Evolutionary conservation across 805 yeast species (phyloP).

Genomic region (Saccharomycopsis sp.): DNA sequence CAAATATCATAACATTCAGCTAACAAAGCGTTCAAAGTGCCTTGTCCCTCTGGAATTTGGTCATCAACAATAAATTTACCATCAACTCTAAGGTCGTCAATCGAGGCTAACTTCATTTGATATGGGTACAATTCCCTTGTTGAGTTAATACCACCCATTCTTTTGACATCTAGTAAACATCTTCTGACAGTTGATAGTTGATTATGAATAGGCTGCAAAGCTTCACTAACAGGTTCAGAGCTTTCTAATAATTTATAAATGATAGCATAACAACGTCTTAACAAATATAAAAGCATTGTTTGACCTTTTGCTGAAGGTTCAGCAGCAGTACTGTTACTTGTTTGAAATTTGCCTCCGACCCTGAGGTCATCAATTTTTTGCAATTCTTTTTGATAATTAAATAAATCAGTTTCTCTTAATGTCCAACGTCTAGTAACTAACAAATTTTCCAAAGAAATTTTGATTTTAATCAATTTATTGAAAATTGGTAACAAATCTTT

Average conservation of each 20-base stretch:
- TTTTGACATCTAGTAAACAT: slow-evolving; percentile 79
- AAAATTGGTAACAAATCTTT: slow-evolving; percentile 49
- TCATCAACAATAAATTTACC: slow-evolving; percentile 87
- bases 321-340: slow-evolving; percentile 20
- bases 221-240: slow-evolving; percentile 92
- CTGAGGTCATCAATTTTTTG: slow-evolving; percentile 66
- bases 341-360: slow-evolving; percentile 46
- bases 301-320: slow-evolving; percentile 39
- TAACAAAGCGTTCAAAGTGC: slow-evolving; percentile 78
- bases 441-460: slow-evolving; percentile 68
- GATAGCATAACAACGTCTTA: slow-evolving; percentile 85
- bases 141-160: slow-evolving; percentile 85
- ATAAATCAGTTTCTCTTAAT: slow-evolving; percentile 88
- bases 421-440: slow-evolving; percentile 96
- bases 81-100: slow-evolving; percentile 78
- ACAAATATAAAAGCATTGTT: slow-evolving; percentile 56
- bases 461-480: slow-evolving; percentile 50
- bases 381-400: slow-evolving; percentile 65
- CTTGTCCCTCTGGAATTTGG: slow-evolving; percentile 97
- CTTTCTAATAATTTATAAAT: slow-evolving; percentile 83
- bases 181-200: slow-evolving; percentile 87
- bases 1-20: slow-evolving; percentile 93
- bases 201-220: slow-evolving; percentile 86
- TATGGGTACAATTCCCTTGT: slow-evolving; percentile 90
- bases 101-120: slow-evolving; percentile 84